A percentile compares a stretch with the other conserved stretches of the same genome.
Evolutionary conservation across 495 filamentous ascomycete species (phyloP).

Genomic region (Cudoniella acicularis): DNA sequence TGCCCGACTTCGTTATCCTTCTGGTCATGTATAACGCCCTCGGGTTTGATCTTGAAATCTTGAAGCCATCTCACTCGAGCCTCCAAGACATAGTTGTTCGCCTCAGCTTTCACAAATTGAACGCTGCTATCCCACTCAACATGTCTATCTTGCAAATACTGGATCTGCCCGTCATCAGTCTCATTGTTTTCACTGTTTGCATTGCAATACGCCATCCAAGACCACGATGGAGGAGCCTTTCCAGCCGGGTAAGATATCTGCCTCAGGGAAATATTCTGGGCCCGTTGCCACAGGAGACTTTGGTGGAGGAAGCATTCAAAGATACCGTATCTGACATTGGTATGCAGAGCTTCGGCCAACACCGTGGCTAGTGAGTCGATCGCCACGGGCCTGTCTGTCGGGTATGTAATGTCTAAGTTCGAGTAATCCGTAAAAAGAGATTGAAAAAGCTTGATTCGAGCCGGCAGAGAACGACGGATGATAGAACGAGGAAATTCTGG

Average conservation of each 20-base stretch:
- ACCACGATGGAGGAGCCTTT: conserved; percentile 1
- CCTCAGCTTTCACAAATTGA: not conserved
- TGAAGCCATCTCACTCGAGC: not conserved
- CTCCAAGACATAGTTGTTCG: not conserved
- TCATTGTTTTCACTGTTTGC: no score
- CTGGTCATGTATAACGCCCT: not conserved
- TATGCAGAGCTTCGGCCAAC: not conserved
- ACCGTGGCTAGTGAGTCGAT: not conserved
- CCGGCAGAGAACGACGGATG: not conserved
- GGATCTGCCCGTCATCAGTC: not conserved
- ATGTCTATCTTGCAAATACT: not conserved
- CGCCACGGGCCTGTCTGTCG: not conserved
- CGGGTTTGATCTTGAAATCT: not conserved
- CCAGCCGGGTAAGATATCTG: not conserved
- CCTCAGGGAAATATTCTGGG: not conserved
- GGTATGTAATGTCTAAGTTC: not conserved
- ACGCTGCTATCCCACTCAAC: not conserved
- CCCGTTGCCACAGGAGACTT: not conserved
- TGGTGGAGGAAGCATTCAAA: not conserved
- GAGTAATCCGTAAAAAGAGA: not conserved
- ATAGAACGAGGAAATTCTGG: not conserved
- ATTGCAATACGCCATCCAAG: conserved; percentile 3
- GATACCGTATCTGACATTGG: not conserved
- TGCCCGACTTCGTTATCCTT: not conserved
- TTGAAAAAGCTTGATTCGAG: not conserved